Evolutionary conservation across 352 stramenopile species (phyloP).

Genomic region (Phytophthora gonapodyides): DNA sequence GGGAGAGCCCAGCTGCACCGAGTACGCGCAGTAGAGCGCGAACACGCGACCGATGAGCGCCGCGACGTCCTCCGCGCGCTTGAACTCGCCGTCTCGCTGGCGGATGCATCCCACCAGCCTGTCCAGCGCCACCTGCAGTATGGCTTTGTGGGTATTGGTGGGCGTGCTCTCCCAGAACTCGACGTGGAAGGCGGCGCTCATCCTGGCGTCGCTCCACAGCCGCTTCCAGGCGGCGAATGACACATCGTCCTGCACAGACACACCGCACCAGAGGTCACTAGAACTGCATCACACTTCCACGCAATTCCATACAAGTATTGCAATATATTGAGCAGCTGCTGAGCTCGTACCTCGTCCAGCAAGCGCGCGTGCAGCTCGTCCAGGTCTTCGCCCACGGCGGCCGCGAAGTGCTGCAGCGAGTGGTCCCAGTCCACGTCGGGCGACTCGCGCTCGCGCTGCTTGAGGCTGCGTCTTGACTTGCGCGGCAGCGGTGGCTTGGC

Average conservation of each 20-base stretch:
- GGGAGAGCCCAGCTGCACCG: constrained; percentile 54
- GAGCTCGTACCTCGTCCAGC: constrained; percentile 23
- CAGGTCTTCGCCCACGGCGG: constrained; percentile 42
- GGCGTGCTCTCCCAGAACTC: constrained; percentile 79
- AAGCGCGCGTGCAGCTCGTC: constrained; percentile 46
- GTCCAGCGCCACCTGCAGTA: constrained; percentile 61
- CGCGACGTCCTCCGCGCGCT: constrained; percentile 13
- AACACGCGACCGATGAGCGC: constrained; percentile 55
- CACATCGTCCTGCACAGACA: constrained; percentile 29
- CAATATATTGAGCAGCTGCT: too few species aligned
- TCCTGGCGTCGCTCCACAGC: constrained; percentile 45
- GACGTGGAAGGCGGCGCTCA: constrained; percentile 73
- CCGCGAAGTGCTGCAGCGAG: constrained; percentile 46
- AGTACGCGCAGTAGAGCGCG: constrained; percentile 66
- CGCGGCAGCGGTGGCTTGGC: constrained; percentile 33
- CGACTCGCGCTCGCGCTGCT: constrained; percentile 26
- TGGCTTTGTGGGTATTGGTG: constrained; percentile 53
- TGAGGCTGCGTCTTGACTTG: constrained; percentile 17
- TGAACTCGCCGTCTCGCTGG: constrained; percentile 31
- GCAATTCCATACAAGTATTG: too few species aligned
- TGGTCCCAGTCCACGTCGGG: constrained; percentile 38
- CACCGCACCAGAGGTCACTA: background rate
- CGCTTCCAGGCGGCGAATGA: constrained; percentile 53
- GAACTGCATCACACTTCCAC: too few species aligned
- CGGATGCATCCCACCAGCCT: constrained; percentile 48